Base-by-base conservation (phyloP, 768 basidiomycete species). In the Tricholoma bakamatsutake region DNA sequence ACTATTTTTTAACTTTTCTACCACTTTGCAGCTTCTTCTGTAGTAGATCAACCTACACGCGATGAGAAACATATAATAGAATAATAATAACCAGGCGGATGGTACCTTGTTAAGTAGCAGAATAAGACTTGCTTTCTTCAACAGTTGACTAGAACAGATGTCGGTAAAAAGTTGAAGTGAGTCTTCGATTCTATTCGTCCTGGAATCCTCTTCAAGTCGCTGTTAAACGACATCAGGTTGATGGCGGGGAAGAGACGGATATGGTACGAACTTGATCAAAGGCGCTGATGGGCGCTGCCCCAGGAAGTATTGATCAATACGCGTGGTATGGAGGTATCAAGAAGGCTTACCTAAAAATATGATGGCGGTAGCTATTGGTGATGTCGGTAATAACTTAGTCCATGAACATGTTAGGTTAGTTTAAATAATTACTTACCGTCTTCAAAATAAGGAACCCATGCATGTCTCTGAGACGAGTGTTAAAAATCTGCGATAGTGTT, bases 381-480 rank as follows among this genome's bases (percentile, higher is more conserved):
- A 24, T 21, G 15, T 27, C 12, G 39, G 9, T 27, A 8, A 9
- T 37, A 52, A 15, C n/a, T n/a, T n/a, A 49, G 48, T 31, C 18
- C 3, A 35, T 15, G 34, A 18, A 45, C 34, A n/a, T 5, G 11
- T 24, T 28, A 18, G n/a, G n/a, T 6, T 43, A 34, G 11, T 5
- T 24, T 28, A 54, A 27, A 60, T 53, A 37, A 43, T 70, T 78
- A 37, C 40, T 70, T 78, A 84, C 86, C 88, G 65, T 90, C 88
- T 64, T 91, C 89, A 62, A 92, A 92, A 69, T 83, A 92, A 33
- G 89, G 87, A 43, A 85, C 80, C 90, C 90, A 91, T 6, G 84
- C 82, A 62, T 83, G 84, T 63, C 90, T 77, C 85, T 90, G 61
- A 53, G 33, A 39, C 31, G 5, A 17, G 6, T 46, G 37, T n/a